Conservation (phyloP, 202 grass and related monocot genomes). For the Hordeum pubiflorum region DNA sequence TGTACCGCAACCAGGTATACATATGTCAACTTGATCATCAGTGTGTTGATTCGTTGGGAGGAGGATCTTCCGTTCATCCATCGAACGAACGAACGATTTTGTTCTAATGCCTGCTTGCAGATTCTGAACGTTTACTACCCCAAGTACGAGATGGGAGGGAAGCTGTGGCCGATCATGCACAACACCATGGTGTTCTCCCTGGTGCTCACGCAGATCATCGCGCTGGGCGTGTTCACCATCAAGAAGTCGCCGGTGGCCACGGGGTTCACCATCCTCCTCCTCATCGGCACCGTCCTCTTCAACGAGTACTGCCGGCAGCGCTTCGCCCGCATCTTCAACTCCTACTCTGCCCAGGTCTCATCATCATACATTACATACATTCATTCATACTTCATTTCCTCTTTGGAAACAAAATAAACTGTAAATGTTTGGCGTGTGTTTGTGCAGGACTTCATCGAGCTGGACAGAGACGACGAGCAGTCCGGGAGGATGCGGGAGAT, state of each 20-base stretch:
- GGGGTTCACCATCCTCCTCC: slow-evolving; percentile 57
- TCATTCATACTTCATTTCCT: not conserved
- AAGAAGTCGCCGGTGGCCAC: slow-evolving; percentile 47
- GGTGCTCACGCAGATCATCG: slow-evolving; percentile 72
- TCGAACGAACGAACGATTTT: too few relatives aligned
- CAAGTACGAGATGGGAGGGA: slow-evolving; percentile 83
- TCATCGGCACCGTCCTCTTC: slow-evolving; percentile 75
- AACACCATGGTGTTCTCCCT: slow-evolving; percentile 76
- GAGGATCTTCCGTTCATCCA: too few relatives aligned
- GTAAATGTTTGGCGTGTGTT: not conserved
- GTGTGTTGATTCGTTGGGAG: not conserved
- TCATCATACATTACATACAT: not conserved
- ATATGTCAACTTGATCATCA: not conserved
- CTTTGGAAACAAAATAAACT: not conserved
- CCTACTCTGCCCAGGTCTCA: slow-evolving; percentile 65
- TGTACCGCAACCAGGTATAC: slow-evolving; percentile 88
- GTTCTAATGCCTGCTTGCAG: slow-evolving; percentile 1
- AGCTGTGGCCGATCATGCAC: slow-evolving; percentile 86
- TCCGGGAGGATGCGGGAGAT: slow-evolving; percentile 77
- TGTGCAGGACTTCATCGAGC: slow-evolving; percentile 73
- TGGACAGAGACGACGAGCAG: slow-evolving; percentile 83
- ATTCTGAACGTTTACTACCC: slow-evolving; percentile 85
- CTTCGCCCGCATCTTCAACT: slow-evolving; percentile 65
- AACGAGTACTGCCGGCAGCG: slow-evolving; percentile 71
- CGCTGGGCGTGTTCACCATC: slow-evolving; percentile 62